These are phyloP conservation scores for Dendrobium chrysotoxum DNA, from an alignment of 106 monocot species.

Conservation along the genomic window DNA sequence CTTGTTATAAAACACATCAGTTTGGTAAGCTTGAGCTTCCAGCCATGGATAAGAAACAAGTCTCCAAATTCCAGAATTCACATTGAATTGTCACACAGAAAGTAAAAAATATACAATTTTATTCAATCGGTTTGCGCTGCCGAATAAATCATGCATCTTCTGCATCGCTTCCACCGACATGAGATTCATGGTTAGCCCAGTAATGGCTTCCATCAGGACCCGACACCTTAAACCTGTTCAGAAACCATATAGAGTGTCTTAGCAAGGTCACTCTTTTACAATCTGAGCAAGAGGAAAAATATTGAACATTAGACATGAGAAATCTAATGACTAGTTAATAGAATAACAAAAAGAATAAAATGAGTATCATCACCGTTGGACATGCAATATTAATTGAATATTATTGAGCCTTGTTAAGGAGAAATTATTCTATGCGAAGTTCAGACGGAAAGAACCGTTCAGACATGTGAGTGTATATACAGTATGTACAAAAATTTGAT, in stretches of 20 bases:
- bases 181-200: slow-evolving; percentile 47
- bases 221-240: slow-evolving; percentile 70
- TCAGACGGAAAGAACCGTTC: no score
- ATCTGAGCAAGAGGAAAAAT: no score
- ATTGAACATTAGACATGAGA: no score
- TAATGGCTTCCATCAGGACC: slow-evolving; percentile 77
- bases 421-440: no score
- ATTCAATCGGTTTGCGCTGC: neutral
- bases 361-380: no score
- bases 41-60: neutral
- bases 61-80: neutral
- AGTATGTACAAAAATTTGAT: no score
- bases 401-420: no score
- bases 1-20: neutral
- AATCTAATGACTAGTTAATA: no score
- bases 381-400: no score
- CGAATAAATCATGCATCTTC: slow-evolving; percentile 61
- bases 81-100: slow-evolving; percentile 3
- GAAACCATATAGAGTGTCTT: neutral
- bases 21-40: neutral
- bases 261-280: no score
- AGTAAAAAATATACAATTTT: slow-evolving; percentile 12
- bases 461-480: no score
- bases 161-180: slow-evolving; percentile 67
- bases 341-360: no score